Evolutionary conservation across 208 protist genomes (phyloP), one percentile per base, ranked within the genome.

Genomic region (Acanthamoeba lenticulata): DNA sequence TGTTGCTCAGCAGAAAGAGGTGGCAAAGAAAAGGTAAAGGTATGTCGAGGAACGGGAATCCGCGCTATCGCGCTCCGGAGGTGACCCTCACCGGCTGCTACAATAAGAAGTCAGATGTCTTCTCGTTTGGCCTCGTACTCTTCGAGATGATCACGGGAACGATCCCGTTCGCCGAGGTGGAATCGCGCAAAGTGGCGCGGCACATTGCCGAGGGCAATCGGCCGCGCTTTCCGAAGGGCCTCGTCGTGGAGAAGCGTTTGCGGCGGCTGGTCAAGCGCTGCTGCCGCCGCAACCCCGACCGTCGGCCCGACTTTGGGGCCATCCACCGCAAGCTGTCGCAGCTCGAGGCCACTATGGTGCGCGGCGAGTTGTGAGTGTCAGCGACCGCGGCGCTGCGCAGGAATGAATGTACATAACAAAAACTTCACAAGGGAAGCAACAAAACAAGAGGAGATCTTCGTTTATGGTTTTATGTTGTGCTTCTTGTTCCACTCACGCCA

Each of bases 11-110:
- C n/a, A n/a, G n/a, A n/a, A n/a, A n/a, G n/a, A n/a, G n/a, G n/a
- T n/a, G n/a, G n/a, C n/a, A n/a, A n/a, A n/a, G n/a, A n/a, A n/a
- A n/a, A n/a, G n/a, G n/a, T n/a, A n/a, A n/a, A n/a, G n/a, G 38
- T 36, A 83, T 27, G 36, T 83, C 72, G 34, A 83, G 44, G 72
- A 83, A 83, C 72, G 72, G 72, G 34, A 83, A 83, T 49, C 72
- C 72, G 44, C 72, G 72, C 38, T 83, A 83, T 49, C 38, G 72
- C 38, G 72, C 72, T n/a, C 72, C 72, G 1, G 72, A 83, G n/a
- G 72, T 83, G 34, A 83, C 72, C 21, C 72, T 83, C n/a, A 47
- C 72, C 38, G 72, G 72, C 7, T 27, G 44, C 36, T 83, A 83
- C 72, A 44, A 83, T 32, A 34, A 27, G 17, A 83, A 83, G 36